Base-by-base conservation (phyloP, 1,139 yeast species). In the Candida tropicalis region DNA sequence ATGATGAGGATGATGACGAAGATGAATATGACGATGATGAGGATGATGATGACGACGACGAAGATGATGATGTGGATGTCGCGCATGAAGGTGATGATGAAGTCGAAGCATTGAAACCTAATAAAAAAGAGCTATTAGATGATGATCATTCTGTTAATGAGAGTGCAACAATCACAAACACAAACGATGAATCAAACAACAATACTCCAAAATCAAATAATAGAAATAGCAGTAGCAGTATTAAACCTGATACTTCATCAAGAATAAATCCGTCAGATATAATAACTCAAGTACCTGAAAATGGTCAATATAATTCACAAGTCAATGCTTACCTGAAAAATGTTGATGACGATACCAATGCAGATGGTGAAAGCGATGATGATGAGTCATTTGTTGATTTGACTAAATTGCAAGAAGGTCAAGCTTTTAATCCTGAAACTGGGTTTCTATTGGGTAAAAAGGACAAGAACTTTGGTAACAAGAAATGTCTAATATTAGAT, bases 401-500 rank as follows among this genome's bases (percentile, higher is more conserved):
- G 26, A 53, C 52, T 8, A 75, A 73, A 54, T 67, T 86, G 42
- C 90, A 84, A 63, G 84, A 82, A 24, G 91, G 85, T 35, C 95
- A 86, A 60, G 76, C 60, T 66, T 77, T 60, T 73, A 84, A 53
- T 62, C 79, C 57, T 58, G 73, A 66, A 46, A 68, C 86, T 4
- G 89, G 87, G 4, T 79, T 79, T 69, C 76, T 93, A 35, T 70
- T 93, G 51, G 82, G 86, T 9, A 47, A 46, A 40, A 68, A 72
- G 50, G 66, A 60, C 39, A 40, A 39, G 5, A 50, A 50, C 20
- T 70, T 61, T 47, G 65, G 63, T 24, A 79, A 80, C 45, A 83
- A 87, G 47, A 93, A 93, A 65, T 91, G 98, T 62, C 78, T 93
- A 39, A 88, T 93, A 15, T 73, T 93, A 45, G 99, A 93, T 65